Base-by-base conservation (phyloP, 2,329 filamentous ascomycete species). In the Calonectria hongkongensis region DNA sequence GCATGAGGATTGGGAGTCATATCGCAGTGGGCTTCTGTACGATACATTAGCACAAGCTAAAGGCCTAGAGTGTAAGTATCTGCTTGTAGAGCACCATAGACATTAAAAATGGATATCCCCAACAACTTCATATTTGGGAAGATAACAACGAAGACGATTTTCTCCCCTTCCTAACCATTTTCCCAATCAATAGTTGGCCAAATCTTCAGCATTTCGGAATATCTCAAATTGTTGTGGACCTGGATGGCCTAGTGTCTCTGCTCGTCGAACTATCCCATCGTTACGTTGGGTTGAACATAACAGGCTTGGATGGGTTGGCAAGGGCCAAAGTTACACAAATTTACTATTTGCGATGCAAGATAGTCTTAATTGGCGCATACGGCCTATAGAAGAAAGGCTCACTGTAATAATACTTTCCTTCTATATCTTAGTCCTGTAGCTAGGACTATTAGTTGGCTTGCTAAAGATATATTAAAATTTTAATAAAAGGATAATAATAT, bases 271-370 rank as follows among this genome's bases (percentile, higher is more conserved):
- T 84, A 2, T 82, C 81, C 21, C 39, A 0, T 80, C 79, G 0
- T 30, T 83, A 13, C 76, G 76, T 12, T 81, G 80, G 2, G 74
- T 84, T 2, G 77, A 85, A 39, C 73, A 85, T 6, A 82, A 80
- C 60, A 80, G 78, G 27, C 66, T 84, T 1, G 8, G 13, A 18
- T 82, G 82, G 21, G 1, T 77, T 30, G 66, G 76, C 64, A 8
- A 25, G 12, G 41, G 25, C 12, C 51, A 69, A 7, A 47, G 28
- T 21, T 56, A 64, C 33, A 18, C 21, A 2, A 27, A 51, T 1
- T 18, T 73, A 33, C 47, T 75, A n/a, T 15, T 28, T 6, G 41
- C 30, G 7, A 25, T 73, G 6, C 50, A 60, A 9, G 28, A 73
- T 1, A 48, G 16, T 7, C 36, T 66, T 12, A 25, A 12, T 6